Percentiles rank a stretch among this genome's conserved stretches.
phyloP scores from a whole-genome alignment of 2,329 filamentous ascomycete species.

The Endothia cerciana region DNA sequence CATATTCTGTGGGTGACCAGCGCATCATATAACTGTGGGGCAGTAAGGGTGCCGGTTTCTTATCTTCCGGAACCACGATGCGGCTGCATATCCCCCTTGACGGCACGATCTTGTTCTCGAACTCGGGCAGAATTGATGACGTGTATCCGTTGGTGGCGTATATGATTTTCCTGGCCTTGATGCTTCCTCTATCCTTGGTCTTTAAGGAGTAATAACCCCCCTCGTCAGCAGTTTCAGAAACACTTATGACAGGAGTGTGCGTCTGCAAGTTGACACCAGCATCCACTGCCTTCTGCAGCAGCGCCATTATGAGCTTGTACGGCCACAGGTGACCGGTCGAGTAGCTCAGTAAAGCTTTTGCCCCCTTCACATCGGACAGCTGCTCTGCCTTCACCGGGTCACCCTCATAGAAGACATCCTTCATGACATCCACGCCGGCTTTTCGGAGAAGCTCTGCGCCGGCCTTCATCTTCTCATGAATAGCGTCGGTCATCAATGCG shows the following conservation, averaged over 20 bases:
- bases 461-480: conserved; percentile 33
- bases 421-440: conserved; percentile 34
- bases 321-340: conserved; percentile 37
- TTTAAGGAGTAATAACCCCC: conserved; percentile 31
- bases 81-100: conserved; percentile 37
- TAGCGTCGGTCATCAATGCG: conserved; percentile 39
- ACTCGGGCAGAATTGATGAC: conserved; percentile 38
- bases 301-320: conserved; percentile 39
- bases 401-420: conserved; percentile 37
- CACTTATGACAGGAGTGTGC: conserved; percentile 32
- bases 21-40: conserved; percentile 33
- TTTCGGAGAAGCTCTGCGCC: conserved; percentile 39
- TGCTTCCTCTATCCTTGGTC: conserved; percentile 29
- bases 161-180: conserved; percentile 35
- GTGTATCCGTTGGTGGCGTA: conserved; percentile 43
- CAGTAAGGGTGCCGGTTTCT: conserved; percentile 25
- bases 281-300: conserved; percentile 33
- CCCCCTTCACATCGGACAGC: conserved; percentile 43
- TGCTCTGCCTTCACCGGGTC: conserved; percentile 36
- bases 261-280: conserved; percentile 38
- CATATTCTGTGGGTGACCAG: conserved; percentile 31
- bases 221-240: conserved; percentile 27
- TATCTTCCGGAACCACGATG: conserved; percentile 24
- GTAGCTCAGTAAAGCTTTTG: conserved; percentile 40
- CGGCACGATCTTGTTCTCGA: conserved; percentile 38